phyloP scores from a whole-genome alignment of 2,329 filamentous ascomycete genomes.

The Claviceps sp. region DNA sequence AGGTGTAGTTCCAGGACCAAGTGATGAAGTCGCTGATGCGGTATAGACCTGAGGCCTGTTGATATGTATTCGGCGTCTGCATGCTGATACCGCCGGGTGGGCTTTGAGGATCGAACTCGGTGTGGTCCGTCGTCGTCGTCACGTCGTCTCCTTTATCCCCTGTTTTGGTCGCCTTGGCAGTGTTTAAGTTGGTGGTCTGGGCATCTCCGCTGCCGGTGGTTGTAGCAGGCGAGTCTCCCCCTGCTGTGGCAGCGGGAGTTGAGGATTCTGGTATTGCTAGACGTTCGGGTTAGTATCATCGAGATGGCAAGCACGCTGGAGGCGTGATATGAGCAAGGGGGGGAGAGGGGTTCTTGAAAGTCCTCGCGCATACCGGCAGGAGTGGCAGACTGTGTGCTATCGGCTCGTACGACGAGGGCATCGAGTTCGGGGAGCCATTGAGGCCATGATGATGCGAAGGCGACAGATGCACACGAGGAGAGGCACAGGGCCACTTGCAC shows the following conservation, averaged over 20 bases:
- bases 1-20: slow-evolving; percentile 54
- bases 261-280: slow-evolving; percentile 1
- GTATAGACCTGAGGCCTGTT: slow-evolving; percentile 36
- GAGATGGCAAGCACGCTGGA: neutral
- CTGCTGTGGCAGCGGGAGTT: slow-evolving; percentile 7
- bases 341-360: neutral
- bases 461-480: slow-evolving; percentile 33
- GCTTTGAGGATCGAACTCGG: slow-evolving; percentile 30
- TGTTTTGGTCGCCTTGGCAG: slow-evolving; percentile 16
- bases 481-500: slow-evolving; percentile 37
- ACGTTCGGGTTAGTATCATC: neutral
- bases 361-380: slow-evolving; percentile 6
- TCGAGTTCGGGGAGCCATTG: slow-evolving; percentile 40
- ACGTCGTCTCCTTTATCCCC: slow-evolving; percentile 12
- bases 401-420: slow-evolving; percentile 37
- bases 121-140: slow-evolving; percentile 19
- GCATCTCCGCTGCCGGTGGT: slow-evolving; percentile 8
- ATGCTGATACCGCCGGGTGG: slow-evolving; percentile 39
- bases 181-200: slow-evolving; percentile 28
- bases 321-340: neutral
- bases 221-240: neutral
- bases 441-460: slow-evolving; percentile 43
- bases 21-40: slow-evolving; percentile 48
- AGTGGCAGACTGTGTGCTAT: slow-evolving; percentile 15
- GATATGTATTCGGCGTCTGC: slow-evolving; percentile 33